Percentiles rank a stretch among this genome's conserved stretches.
phyloP scores from a whole-genome alignment of 495 filamentous ascomycete species.

The Neurospora sp. region DNA sequence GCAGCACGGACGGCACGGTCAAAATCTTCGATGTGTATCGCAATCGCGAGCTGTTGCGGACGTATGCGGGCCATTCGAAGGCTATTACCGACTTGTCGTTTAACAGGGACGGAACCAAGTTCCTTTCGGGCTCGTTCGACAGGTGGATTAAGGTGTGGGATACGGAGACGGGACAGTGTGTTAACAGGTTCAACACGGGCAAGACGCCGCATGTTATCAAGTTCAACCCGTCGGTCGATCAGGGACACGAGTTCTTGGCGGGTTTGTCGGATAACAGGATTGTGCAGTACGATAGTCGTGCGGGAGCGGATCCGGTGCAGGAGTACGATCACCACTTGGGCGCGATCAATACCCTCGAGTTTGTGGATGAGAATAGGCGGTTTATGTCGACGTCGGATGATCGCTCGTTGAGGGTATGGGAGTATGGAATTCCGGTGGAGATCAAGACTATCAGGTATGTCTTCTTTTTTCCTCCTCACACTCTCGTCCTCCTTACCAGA shows the following conservation, averaged over 20 bases:
- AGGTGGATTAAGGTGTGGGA: conserved; percentile 96
- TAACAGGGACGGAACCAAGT: conserved; percentile 67
- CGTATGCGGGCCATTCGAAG: conserved; percentile 85
- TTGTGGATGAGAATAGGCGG: conserved; percentile 85
- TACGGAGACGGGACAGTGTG: conserved; percentile 83
- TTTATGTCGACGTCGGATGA: conserved; percentile 98
- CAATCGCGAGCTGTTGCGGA: conserved; percentile 73
- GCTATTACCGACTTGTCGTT: conserved; percentile 85
- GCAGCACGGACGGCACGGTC: conserved; percentile 76
- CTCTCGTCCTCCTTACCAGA: no score
- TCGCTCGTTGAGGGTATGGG: conserved; percentile 91
- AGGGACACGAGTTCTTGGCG: conserved; percentile 81
- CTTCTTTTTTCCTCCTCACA: neutral
- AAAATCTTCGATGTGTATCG: conserved; percentile 96
- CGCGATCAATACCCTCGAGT: conserved; percentile 95
- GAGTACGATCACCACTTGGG: conserved; percentile 98
- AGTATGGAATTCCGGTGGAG: conserved; percentile 86
- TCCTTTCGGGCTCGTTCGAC: conserved; percentile 89
- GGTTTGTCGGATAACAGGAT: conserved; percentile 99
- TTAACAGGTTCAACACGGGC: conserved; percentile 78
- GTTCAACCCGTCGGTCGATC: conserved; percentile 75
- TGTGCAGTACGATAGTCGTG: conserved; percentile 88
- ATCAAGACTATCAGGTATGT: conserved; percentile 34
- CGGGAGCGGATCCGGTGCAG: conserved; percentile 68
- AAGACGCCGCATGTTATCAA: conserved; percentile 91